phyloP scores from a whole-genome alignment of 768 basidiomycete genomes.

The Mycena rebaudengoi region DNA sequence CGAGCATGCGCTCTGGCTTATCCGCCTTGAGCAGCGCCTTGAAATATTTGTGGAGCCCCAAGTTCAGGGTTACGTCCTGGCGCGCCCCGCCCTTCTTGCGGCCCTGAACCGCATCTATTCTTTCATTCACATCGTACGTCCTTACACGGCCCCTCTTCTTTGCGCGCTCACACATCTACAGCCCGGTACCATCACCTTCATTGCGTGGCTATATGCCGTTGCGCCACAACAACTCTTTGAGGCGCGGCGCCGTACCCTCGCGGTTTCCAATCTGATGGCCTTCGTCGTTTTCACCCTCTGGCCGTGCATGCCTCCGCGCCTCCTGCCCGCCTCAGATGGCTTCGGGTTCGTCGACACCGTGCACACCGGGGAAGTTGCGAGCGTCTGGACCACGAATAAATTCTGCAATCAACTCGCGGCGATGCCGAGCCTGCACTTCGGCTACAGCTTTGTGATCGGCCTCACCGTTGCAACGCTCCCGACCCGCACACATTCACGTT shows the following conservation, averaged over 20 bases:
- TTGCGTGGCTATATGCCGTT: conserved; percentile 27
- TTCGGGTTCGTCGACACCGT: conserved; percentile 27
- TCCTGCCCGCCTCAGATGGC: conserved; percentile 22
- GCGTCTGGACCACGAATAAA: conserved; percentile 26
- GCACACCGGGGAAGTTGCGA: conserved; percentile 25
- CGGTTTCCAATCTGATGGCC: conserved; percentile 28
- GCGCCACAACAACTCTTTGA: conserved; percentile 26
- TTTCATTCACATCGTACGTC: conserved; percentile 29
- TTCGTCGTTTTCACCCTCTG: conserved; percentile 27
- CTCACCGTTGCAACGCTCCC: conserved; percentile 26
- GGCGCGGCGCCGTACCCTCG: conserved; percentile 27
- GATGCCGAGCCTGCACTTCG: conserved; percentile 27
- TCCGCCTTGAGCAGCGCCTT: conserved; percentile 23
- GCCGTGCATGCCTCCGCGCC: conserved; percentile 29
- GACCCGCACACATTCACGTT: conserved; percentile 18
- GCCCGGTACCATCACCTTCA: conserved; percentile 28
- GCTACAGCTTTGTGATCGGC: conserved; percentile 27
- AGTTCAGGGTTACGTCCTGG: conserved; percentile 23
- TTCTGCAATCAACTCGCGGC: conserved; percentile 29
- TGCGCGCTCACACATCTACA: too few species aligned
- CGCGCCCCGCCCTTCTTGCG: conserved; percentile 17
- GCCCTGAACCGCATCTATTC: conserved; percentile 29
- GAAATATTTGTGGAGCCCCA: conserved; percentile 25
- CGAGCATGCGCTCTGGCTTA: conserved; percentile 25
- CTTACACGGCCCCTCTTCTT: too few species aligned